Base-by-base conservation (phyloP, 768 basidiomycete species). In the Mycena maculata region DNA sequence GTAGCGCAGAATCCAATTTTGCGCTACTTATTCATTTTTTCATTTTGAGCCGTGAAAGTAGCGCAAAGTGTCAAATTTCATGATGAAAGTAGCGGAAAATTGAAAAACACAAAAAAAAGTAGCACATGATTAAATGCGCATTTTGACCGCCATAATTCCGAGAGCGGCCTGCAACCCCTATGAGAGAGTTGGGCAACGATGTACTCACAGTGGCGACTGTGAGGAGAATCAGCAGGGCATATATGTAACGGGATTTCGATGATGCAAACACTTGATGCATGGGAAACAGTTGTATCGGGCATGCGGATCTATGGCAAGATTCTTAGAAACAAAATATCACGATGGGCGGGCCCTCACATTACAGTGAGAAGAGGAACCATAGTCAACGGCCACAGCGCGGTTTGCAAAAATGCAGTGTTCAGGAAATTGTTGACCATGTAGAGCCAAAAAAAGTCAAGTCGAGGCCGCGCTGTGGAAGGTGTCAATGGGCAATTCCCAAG, bases 401-500 rank as follows among this genome's bases (percentile, higher is more conserved):
- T 18, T 27, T 42, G 28, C 38, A 72, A 44, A 36, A 68, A 63
- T 27, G 52, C 47, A 9, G 65, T 60, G 62, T 72, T 71, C 28
- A 60, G 16, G 44, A 60, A 72, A 47, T 72, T 72, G 3, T 56
- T 56, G 28, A 68, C 65, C 41, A 70, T 27, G 50, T 59, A 72
- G 39, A 68, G 39, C 71, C 71, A 72, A 2, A 72, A 20, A 48
- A 67, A 57, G 59, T 72, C n/a, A 72, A 12, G 65, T 44, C 28
- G 69, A 33, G 10, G 44, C 41, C 10, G 58, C 58, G 30, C 66
- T 71, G 18, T 68, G 62, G 52, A 71, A 60, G 27, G 66, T 72
- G n/a, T 71, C 66, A 22, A 72, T 30, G 6, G 68, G 12, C 2
- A 72, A 48, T 31, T 71, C 71, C 61, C 63, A 72, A 2, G 60